Base-by-base conservation (phyloP, 352 stramenopile species). In the Pythium phragmitis region DNA sequence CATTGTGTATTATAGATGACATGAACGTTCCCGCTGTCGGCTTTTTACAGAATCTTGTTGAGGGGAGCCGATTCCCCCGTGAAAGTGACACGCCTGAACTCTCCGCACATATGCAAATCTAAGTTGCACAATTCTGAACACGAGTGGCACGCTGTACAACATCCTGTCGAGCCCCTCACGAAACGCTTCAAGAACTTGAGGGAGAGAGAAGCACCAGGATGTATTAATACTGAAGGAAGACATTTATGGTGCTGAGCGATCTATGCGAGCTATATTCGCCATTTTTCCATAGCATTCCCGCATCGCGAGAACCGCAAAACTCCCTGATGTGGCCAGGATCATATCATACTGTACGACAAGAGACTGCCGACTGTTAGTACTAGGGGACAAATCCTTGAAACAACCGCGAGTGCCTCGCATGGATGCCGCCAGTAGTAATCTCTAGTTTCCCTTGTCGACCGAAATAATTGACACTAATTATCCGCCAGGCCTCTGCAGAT, bases 401-500 rank as follows among this genome's bases (percentile, higher is more conserved):
- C 26, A 28, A 28, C 26, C 26, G 26, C 26, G 4, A 28, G 26
- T 28, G 26, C 26, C 26, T 28, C 26, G 26, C 26, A 28, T 4
- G 26, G 26, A 3, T 39, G 34, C 34, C 5, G 34, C 34, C 34
- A 39, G 34, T 28, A 28, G 26, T 28, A 28, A 28, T 39, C 2
- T 7, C 11, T 3, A 2, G 34, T 39, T 39, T 39, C 34, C 34
- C 34, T 39, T 39, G 7, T 39, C 34, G 34, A 39, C 7, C 34
- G 1, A 2, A 39, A 8, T 8, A 39, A 8, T 39, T 39, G 34
- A 39, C 7, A 8, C 34, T 3, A 39, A 12, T 39, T 39, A 39
- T 39, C 34, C 26, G 52, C 52, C 52, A 21, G 33, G 52, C 52
- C 55, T 61, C 30, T 61, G 55, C 43, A 53, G 17, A 16, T 26